Evolutionary conservation across 148 eudicot genomes (phyloP).

Genomic region (Linanthus parryae): DNA sequence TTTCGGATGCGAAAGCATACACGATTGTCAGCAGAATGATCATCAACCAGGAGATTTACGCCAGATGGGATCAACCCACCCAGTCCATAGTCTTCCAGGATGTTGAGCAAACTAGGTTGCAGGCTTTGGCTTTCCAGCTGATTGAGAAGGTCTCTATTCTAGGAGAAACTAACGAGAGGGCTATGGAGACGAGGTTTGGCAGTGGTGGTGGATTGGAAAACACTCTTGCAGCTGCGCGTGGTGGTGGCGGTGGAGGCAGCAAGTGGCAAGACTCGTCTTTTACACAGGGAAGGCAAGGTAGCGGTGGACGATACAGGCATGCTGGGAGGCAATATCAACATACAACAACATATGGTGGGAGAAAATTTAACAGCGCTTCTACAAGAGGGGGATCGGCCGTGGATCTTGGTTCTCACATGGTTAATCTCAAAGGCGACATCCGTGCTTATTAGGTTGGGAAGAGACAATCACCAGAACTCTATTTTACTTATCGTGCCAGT

Average conservation of each 20-base stretch:
- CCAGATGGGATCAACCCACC: slow-evolving; percentile 84
- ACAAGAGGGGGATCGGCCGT: too few relatives aligned
- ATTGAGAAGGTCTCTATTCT: slow-evolving; percentile 64
- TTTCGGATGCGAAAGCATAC: slow-evolving; percentile 54
- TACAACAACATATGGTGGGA: too few relatives aligned
- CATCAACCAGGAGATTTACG: slow-evolving; percentile 72
- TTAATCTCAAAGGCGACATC: too few relatives aligned
- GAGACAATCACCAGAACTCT: too few relatives aligned
- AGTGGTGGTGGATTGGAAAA: slow-evolving; percentile 60
- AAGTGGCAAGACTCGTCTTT: slow-evolving; percentile 65
- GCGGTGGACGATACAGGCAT: too few relatives aligned
- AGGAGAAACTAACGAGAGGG: slow-evolving; percentile 81
- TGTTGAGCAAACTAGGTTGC: slow-evolving; percentile 64
- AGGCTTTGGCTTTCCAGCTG: slow-evolving; percentile 70
- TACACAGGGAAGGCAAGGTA: slow-evolving; percentile 50
- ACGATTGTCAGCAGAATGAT: slow-evolving; percentile 86
- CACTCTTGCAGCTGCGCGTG: slow-evolving; percentile 42
- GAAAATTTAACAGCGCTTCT: too few relatives aligned
- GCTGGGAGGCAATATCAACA: too few relatives aligned
- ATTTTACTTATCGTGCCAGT: too few relatives aligned
- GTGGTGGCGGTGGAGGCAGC: slow-evolving; percentile 29
- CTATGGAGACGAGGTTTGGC: slow-evolving; percentile 61
- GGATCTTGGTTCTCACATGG: too few relatives aligned
- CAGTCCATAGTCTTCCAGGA: slow-evolving; percentile 65
- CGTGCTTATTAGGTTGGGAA: too few relatives aligned